phyloP scores from a whole-genome alignment of 1,139 yeast species.

The Suhomyces taliae region DNA sequence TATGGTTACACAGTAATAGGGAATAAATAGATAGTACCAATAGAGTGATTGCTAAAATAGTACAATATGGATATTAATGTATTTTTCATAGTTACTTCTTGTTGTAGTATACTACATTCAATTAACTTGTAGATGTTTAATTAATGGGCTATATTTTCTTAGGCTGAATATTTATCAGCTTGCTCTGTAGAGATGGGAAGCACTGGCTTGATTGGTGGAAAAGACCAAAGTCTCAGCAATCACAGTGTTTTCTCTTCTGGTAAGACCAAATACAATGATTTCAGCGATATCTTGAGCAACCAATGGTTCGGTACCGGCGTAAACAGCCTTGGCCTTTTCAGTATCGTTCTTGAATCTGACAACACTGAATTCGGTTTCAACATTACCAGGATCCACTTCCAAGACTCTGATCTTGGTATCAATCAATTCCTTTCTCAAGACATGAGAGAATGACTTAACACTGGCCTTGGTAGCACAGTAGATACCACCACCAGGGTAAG shows the following conservation, averaged over 20 bases:
- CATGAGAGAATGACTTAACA: conserved; percentile 70
- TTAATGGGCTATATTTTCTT: neutral
- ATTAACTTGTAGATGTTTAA: neutral
- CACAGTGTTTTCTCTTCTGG: conserved; percentile 74
- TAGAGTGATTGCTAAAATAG: too few species aligned
- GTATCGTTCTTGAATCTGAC: conserved; percentile 76
- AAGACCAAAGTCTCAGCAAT: conserved; percentile 77
- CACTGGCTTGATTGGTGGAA: conserved; percentile 78
- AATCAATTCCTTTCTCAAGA: conserved; percentile 76
- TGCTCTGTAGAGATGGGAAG: conserved; percentile 49
- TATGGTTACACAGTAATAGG: too few species aligned
- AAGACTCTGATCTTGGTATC: conserved; percentile 73
- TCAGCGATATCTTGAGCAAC: conserved; percentile 82
- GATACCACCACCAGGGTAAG: conserved; percentile 83
- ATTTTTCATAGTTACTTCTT: too few species aligned
- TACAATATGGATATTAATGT: too few species aligned
- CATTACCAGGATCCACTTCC: conserved; percentile 86
- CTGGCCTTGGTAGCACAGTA: conserved; percentile 91
- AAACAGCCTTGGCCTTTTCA: conserved; percentile 67
- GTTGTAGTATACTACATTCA: too few species aligned
- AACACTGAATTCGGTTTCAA: conserved; percentile 81
- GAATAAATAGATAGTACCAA: too few species aligned
- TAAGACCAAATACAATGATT: conserved; percentile 65
- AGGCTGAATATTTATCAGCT: neutral
- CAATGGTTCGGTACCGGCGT: conserved; percentile 71